Evolutionary conservation across 345 rosid genomes (phyloP).

Genomic region (Ailanthus altissimus): DNA sequence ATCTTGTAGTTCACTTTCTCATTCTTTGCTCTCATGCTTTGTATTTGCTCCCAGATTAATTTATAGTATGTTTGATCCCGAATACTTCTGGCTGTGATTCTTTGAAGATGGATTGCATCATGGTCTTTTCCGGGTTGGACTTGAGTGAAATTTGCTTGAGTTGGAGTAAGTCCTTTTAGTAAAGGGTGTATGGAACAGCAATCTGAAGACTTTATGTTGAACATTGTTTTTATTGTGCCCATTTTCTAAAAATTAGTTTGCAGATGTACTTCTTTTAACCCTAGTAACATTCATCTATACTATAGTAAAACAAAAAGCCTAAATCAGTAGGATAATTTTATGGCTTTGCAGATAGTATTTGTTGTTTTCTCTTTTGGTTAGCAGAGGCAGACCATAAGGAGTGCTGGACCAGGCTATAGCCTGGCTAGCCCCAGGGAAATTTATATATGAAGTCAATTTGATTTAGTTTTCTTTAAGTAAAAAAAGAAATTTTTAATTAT

Average conservation of each 20-base stretch:
- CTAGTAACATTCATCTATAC: not conserved
- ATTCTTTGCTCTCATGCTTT: constrained; percentile 2
- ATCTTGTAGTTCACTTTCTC: not conserved
- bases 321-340: not conserved
- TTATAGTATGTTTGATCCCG: not conserved
- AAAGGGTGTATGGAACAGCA: not conserved
- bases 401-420: too few relatives aligned
- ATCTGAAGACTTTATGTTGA: not conserved
- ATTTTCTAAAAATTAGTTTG: not conserved
- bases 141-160: not conserved
- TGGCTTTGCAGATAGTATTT: not conserved
- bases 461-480: too few relatives aligned
- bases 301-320: not conserved
- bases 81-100: not conserved
- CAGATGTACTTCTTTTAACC: not conserved
- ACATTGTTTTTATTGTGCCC: not conserved
- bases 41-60: not conserved
- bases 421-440: too few relatives aligned
- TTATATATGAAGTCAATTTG: too few relatives aligned
- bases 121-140: not conserved
- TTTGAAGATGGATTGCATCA: not conserved
- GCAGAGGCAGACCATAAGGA: too few relatives aligned
- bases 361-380: not conserved
- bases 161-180: not conserved
- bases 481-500: too few relatives aligned